phyloP scores from a whole-genome alignment of 2,329 filamentous ascomycete genomes.

The Colletotrichum australisinense region DNA sequence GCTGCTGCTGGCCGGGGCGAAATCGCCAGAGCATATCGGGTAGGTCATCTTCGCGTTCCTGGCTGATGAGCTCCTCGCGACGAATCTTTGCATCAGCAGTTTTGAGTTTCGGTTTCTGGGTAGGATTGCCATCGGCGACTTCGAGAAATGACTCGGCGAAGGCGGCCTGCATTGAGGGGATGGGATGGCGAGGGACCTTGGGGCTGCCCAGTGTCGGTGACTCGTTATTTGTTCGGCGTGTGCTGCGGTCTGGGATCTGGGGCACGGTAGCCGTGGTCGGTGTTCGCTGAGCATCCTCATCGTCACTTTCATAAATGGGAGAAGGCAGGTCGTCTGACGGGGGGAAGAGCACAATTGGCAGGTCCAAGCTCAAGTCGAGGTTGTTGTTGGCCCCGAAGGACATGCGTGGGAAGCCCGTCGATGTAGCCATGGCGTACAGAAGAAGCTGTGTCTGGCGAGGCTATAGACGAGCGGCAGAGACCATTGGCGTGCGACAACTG shows the following conservation, averaged over 20 bases:
- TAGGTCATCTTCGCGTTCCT: conserved; percentile 74
- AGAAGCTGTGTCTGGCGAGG: conserved; percentile 13
- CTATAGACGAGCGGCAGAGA: conserved; percentile 22
- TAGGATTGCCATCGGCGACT: conserved; percentile 63
- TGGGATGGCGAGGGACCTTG: conserved; percentile 69
- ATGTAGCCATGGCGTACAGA: conserved; percentile 35
- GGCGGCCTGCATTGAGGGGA: conserved; percentile 80
- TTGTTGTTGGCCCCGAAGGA: conserved; percentile 34
- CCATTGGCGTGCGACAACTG: conserved; percentile 31
- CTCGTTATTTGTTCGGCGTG: conserved; percentile 28
- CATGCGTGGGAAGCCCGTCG: conserved; percentile 35
- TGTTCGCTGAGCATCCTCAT: conserved; percentile 33
- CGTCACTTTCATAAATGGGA: conserved; percentile 24
- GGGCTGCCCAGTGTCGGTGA: conserved; percentile 19
- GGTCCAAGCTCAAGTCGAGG: conserved; percentile 34
- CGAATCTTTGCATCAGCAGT: conserved; percentile 69
- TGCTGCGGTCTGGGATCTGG: conserved; percentile 30
- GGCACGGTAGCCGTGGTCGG: conserved; percentile 30
- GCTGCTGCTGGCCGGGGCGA: conserved; percentile 79
- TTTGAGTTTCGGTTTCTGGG: conserved; percentile 63
- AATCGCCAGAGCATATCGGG: conserved; percentile 82
- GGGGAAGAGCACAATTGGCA: conserved; percentile 35
- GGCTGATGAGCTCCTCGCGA: conserved; percentile 75
- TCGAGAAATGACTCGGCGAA: conserved; percentile 87
- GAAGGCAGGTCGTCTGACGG: conserved; percentile 25